phyloP scores from a whole-genome alignment of 345 rosid species.

The Populus pruinosa region DNA sequence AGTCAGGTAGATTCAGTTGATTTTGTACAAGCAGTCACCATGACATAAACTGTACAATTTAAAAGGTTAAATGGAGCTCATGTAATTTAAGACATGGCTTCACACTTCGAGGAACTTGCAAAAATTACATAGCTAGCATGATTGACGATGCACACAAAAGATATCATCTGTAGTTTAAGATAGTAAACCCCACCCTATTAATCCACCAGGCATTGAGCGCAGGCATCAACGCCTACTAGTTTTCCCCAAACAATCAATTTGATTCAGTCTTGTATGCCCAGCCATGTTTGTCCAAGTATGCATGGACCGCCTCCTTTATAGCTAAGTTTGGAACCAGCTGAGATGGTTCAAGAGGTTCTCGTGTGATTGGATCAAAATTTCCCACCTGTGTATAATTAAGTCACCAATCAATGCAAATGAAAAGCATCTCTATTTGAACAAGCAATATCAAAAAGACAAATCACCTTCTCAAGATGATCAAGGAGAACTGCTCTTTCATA shows the following conservation, averaged over 20 bases:
- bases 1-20: not conserved
- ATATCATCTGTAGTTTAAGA: not conserved
- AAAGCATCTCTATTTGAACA: not conserved
- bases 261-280: slow-evolving; percentile 70
- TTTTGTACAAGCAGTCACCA: slow-evolving; percentile 10
- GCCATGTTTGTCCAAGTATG: slow-evolving; percentile 60
- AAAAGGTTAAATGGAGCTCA: not conserved
- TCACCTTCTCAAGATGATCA: slow-evolving; percentile 79
- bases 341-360: slow-evolving; percentile 46
- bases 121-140: not conserved
- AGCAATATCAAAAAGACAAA: not conserved
- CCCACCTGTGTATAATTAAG: slow-evolving; percentile 54
- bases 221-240: not conserved
- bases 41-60: slow-evolving; percentile 16
- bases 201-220: not conserved
- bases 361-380: slow-evolving; percentile 81
- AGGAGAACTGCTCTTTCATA: slow-evolving; percentile 87
- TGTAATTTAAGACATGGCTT: not conserved
- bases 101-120: not conserved
- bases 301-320: slow-evolving; percentile 82
- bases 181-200: not conserved
- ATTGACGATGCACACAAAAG: not conserved
- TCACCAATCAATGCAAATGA: not conserved
- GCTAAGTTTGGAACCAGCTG: slow-evolving; percentile 73
- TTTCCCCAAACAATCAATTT: not conserved